Evolutionary conservation across 1,284 basidiomycete genomes (phyloP).

Genomic region (Apiotrichum montevideense): DNA sequence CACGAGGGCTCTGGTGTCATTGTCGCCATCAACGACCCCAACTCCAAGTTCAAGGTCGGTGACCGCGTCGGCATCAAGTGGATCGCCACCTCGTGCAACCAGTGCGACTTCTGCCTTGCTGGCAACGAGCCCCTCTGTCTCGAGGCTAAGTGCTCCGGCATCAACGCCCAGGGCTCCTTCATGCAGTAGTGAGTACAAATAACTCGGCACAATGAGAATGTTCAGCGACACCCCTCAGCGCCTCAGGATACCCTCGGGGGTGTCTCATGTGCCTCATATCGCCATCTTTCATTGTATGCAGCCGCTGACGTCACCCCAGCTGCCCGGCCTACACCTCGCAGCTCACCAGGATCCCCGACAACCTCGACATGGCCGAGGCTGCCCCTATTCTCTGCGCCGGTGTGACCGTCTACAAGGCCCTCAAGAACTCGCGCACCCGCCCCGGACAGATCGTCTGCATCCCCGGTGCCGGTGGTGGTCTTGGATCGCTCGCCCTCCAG

Average conservation of each 20-base stretch:
- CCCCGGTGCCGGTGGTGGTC: constrained; percentile 50
- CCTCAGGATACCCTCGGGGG: too few species aligned
- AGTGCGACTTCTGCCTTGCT: constrained; percentile 69
- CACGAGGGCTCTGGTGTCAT: constrained; percentile 51
- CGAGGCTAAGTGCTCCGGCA: constrained; percentile 61
- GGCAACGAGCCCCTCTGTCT: constrained; percentile 60
- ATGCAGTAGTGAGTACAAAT: constrained; percentile 23
- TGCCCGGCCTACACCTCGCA: constrained; percentile 55
- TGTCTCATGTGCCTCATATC: too few species aligned
- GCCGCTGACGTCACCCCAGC: constrained; percentile 8
- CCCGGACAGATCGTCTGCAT: constrained; percentile 77
- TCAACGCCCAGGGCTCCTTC: constrained; percentile 49
- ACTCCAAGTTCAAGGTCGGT: constrained; percentile 47
- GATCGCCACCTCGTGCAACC: constrained; percentile 63
- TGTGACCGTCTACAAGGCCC: constrained; percentile 61
- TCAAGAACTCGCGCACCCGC: constrained; percentile 64
- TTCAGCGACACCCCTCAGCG: too few species aligned
- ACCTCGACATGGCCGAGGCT: constrained; percentile 60
- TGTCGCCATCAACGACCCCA: constrained; percentile 69
- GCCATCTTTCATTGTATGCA: neutral
- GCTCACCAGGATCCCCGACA: constrained; percentile 70
- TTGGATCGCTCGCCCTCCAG: constrained; percentile 57
- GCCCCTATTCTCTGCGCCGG: constrained; percentile 76
- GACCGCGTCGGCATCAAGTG: constrained; percentile 70
- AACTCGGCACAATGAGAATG: neutral